Evolutionary conservation across 2,329 filamentous ascomycete species (phyloP).

Genomic region (Penicillium freii): DNA sequence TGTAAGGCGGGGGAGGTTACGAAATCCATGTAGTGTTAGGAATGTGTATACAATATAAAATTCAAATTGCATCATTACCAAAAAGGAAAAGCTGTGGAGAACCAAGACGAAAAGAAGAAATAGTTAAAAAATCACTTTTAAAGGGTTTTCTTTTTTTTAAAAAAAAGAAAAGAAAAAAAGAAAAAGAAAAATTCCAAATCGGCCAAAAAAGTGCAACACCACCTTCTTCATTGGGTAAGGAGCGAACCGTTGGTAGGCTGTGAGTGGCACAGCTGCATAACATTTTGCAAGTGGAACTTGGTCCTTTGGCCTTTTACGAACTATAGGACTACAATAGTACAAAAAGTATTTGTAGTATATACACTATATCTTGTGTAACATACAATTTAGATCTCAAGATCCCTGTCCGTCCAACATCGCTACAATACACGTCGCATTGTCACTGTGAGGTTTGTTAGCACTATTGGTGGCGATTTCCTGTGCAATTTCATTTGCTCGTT

Average conservation of each 20-base stretch:
- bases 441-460: constrained; percentile 22
- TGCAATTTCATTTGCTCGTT: constrained; percentile 31
- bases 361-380: neutral
- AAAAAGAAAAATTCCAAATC: neutral
- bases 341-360: neutral
- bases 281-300: constrained; percentile 4
- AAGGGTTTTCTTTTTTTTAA: neutral
- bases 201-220: constrained; percentile 8
- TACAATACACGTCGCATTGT: constrained; percentile 37
- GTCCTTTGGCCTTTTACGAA: too few species aligned
- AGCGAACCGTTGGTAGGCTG: constrained; percentile 4
- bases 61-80: neutral
- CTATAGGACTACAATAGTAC: neutral
- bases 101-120: neutral
- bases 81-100: neutral
- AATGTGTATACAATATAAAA: neutral
- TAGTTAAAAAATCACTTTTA: neutral
- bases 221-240: constrained; percentile 25
- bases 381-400: constrained; percentile 12
- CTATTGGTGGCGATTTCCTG: constrained; percentile 24
- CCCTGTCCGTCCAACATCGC: constrained; percentile 31
- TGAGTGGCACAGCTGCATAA: constrained; percentile 21
- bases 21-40: neutral
- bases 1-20: constrained; percentile 5
- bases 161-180: neutral